phyloP scores from a whole-genome alignment of 2,329 filamentous ascomycete species.

The Fusarium austroafricanum region DNA sequence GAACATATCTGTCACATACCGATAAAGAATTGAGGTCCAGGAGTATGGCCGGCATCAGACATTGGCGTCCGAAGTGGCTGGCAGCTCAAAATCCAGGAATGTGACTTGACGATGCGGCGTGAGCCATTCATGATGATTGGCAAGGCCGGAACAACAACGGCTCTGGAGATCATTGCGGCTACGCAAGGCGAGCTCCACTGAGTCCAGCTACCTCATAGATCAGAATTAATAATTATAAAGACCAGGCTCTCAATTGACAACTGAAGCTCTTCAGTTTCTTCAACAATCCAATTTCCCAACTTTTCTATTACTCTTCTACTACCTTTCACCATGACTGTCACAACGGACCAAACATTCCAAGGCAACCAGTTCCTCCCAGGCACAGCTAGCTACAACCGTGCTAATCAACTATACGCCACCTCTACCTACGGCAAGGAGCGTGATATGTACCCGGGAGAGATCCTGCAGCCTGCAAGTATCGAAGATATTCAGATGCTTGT shows the following conservation, averaged over 20 bases:
- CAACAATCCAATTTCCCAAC: too few species aligned
- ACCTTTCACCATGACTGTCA: too few species aligned
- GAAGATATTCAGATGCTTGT: conserved; percentile 56
- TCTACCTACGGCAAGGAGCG: conserved; percentile 55
- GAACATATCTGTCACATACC: neutral
- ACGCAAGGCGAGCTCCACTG: too few species aligned
- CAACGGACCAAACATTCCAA: conserved; percentile 1
- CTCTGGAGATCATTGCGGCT: too few species aligned
- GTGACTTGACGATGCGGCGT: neutral
- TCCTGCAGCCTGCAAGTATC: conserved; percentile 56
- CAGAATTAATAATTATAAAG: too few species aligned
- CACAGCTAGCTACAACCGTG: conserved; percentile 4
- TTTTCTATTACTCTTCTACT: too few species aligned
- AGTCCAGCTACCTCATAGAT: too few species aligned
- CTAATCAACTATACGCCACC: conserved; percentile 51
- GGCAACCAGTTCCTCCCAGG: conserved; percentile 4
- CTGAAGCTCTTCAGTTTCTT: too few species aligned
- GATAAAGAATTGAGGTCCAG: neutral
- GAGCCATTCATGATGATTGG: neutral
- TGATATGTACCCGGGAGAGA: conserved; percentile 57
- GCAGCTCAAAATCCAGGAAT: neutral
- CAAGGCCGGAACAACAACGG: too few species aligned
- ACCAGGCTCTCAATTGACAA: too few species aligned
- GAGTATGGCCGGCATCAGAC: too few species aligned
- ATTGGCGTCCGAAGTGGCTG: too few species aligned